phyloP scores from a whole-genome alignment of 768 basidiomycete genomes.

The Mycena epipterygia region DNA sequence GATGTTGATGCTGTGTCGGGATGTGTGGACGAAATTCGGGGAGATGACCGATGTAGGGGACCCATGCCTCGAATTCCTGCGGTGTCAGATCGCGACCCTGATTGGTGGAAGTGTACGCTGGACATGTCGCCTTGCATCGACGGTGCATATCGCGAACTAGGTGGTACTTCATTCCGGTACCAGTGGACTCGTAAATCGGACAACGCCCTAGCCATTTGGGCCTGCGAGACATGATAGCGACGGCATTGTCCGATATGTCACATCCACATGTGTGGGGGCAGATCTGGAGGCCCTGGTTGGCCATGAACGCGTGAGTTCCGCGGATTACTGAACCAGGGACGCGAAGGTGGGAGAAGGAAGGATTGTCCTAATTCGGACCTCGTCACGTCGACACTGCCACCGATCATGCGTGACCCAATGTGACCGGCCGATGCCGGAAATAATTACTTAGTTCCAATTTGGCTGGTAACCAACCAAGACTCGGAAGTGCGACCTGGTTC shows the following conservation, averaged over 20 bases:
- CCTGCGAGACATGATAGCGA: neutral
- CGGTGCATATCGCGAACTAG: neutral
- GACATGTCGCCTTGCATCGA: neutral
- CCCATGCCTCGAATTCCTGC: constrained; percentile 4
- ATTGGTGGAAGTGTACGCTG: neutral
- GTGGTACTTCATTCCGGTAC: neutral
- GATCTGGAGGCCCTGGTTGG: neutral
- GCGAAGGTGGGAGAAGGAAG: no score
- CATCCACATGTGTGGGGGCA: constrained; percentile 11
- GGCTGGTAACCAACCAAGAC: no score
- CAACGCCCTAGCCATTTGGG: constrained; percentile 3
- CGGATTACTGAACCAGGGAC: no score
- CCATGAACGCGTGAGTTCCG: constrained; percentile 54
- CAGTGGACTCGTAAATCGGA: neutral
- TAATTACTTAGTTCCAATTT: no score
- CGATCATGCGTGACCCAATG: no score
- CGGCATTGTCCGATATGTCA: neutral
- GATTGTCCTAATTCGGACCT: no score
- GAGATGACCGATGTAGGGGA: constrained; percentile 7
- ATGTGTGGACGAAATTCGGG: neutral
- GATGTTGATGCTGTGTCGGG: neutral
- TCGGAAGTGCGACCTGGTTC: no score
- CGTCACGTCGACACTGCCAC: no score
- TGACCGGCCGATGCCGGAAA: no score
- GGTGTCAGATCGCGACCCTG: neutral